phyloP scores from a whole-genome alignment of 2,329 filamentous ascomycete species.

The Colletotrichum navitas region DNA sequence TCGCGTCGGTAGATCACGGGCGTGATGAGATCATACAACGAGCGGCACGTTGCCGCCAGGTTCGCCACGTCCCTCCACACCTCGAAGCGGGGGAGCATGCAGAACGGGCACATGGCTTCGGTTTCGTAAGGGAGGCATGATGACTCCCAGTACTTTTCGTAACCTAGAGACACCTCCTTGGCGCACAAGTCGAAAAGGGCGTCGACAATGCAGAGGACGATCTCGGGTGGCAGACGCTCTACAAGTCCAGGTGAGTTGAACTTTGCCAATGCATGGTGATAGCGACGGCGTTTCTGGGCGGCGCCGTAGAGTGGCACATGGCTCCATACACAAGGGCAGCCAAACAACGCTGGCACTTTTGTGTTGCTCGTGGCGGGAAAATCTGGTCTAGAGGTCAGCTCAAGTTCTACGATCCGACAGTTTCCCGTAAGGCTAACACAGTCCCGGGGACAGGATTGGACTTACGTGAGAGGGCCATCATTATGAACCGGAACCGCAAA shows the following conservation, averaged over 20 bases:
- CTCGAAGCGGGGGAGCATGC: constrained; percentile 40
- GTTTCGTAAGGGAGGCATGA: constrained; percentile 37
- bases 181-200: constrained; percentile 33
- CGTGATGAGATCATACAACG: constrained; percentile 30
- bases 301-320: constrained; percentile 39
- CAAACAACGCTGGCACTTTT: constrained; percentile 33
- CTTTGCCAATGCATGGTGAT: constrained; percentile 24
- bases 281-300: constrained; percentile 5
- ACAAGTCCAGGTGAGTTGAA: constrained; percentile 20
- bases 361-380: constrained; percentile 19
- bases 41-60: constrained; percentile 32
- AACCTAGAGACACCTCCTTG: constrained; percentile 33
- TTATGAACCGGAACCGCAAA: not conserved
- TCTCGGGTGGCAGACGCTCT: constrained; percentile 32
- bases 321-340: constrained; percentile 38
- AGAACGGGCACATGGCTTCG: constrained; percentile 35
- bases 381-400: constrained; percentile 1
- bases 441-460: not conserved
- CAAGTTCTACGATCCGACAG: not conserved
- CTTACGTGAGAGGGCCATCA: constrained; percentile 23
- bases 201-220: constrained; percentile 39
- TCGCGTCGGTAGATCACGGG: constrained; percentile 33
- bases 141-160: constrained; percentile 40
- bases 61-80: constrained; percentile 39
- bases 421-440: not conserved